Percentiles rank a stretch among this genome's conserved stretches.
Conservation (phyloP, 257 asterid genomes). For the Vinca minor region DNA sequence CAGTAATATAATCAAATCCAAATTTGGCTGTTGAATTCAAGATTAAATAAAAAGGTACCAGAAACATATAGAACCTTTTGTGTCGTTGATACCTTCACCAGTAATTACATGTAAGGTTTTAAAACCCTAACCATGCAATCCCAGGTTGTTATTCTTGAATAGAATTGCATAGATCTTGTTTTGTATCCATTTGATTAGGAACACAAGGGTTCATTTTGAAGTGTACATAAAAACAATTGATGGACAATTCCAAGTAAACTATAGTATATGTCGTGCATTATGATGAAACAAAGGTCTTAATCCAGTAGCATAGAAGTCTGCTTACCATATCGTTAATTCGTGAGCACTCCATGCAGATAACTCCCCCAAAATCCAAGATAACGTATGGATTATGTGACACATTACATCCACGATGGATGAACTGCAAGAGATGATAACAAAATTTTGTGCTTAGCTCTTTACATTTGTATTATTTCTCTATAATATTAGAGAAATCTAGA, state of each 20-base stretch:
- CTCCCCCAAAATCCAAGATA: conserved; percentile 69
- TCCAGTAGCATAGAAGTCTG: conserved; percentile 7
- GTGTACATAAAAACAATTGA: background rate
- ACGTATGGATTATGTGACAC: conserved; percentile 59
- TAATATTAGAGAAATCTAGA: background rate
- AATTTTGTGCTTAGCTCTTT: background rate
- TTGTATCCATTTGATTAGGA: background rate
- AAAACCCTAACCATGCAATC: background rate
- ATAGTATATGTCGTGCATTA: background rate
- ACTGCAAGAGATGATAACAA: conserved; percentile 27
- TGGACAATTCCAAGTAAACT: background rate
- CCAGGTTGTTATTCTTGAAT: background rate
- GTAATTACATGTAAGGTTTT: background rate
- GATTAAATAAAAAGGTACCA: background rate
- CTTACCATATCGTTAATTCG: conserved; percentile 62
- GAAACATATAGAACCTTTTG: background rate
- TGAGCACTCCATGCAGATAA: conserved; percentile 76
- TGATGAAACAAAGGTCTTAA: background rate
- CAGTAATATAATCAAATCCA: background rate
- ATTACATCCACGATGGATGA: conserved; percentile 77
- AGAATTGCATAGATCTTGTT: background rate
- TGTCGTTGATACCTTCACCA: conserved; percentile 1
- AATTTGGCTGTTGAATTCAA: background rate
- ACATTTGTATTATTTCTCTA: background rate
- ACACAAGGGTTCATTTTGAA: background rate